A percentile compares a stretch with the other conserved stretches of the same genome.
phyloP scores from a whole-genome alignment of 2,329 filamentous ascomycete genomes.

The Cordyceps fumosorosea region DNA sequence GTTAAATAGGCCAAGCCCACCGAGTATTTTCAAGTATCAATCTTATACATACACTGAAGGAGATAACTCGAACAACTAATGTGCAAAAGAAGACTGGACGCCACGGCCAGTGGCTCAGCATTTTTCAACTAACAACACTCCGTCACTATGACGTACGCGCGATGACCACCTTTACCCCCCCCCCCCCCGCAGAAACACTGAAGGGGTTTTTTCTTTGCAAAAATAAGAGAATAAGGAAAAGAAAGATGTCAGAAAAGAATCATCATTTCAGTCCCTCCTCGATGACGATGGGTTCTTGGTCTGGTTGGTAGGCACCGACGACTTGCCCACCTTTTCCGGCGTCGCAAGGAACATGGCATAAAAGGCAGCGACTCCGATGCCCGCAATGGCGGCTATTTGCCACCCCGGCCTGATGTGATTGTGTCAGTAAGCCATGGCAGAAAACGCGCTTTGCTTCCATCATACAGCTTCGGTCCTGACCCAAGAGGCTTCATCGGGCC shows the following conservation, averaged over 20 bases:
- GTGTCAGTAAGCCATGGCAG: background rate
- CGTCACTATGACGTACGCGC: background rate
- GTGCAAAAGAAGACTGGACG: too few species aligned
- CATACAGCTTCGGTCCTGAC: background rate
- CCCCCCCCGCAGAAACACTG: too few species aligned
- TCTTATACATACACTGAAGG: too few species aligned
- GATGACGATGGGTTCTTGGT: background rate
- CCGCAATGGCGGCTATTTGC: slow-evolving; percentile 1
- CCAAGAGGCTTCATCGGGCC: background rate
- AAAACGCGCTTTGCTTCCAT: too few species aligned
- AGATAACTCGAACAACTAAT: too few species aligned
- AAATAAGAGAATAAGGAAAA: too few species aligned
- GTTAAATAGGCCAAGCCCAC: too few species aligned
- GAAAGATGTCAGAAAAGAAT: too few species aligned
- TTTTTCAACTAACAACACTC: background rate
- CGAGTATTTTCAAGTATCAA: too few species aligned
- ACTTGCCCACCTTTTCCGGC: background rate
- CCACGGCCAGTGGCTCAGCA: too few species aligned
- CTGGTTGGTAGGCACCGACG: background rate
- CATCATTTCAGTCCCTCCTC: background rate
- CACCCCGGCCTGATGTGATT: background rate
- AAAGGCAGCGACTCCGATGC: background rate
- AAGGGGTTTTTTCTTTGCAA: too few species aligned
- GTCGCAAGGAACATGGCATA: slow-evolving; percentile 1
- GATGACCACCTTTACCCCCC: background rate